A percentile compares a stretch with the other conserved stretches of the same genome.
phyloP scores from a whole-genome alignment of 106 monocot genomes.

The Allium sativum region DNA sequence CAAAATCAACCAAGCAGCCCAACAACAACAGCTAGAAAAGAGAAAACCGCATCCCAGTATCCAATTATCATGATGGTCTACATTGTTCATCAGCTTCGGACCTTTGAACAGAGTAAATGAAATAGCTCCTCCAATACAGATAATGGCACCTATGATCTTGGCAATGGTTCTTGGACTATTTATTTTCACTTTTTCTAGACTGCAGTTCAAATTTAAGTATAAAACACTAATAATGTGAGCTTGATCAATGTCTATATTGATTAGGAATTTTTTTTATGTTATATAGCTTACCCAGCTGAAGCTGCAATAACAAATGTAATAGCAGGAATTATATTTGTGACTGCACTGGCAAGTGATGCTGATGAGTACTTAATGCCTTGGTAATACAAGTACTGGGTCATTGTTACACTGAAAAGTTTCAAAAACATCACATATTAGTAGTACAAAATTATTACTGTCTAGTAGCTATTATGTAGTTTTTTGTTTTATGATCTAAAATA shows the following conservation, averaged over 20 bases:
- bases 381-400: constrained; percentile 18
- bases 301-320: constrained; percentile 33
- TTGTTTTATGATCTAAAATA: too few relatives aligned
- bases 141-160: constrained; percentile 30
- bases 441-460: too few relatives aligned
- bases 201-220: neutral
- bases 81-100: constrained; percentile 17
- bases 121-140: constrained; percentile 38
- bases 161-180: constrained; percentile 33
- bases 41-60: constrained; percentile 28
- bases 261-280: neutral
- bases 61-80: constrained; percentile 15
- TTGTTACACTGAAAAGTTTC: constrained; percentile 18
- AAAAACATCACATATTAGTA: too few relatives aligned
- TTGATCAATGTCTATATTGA: too few relatives aligned
- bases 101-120: constrained; percentile 33
- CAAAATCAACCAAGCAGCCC: constrained; percentile 54
- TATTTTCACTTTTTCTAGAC: constrained; percentile 31
- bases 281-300: constrained; percentile 13
- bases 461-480: too few relatives aligned
- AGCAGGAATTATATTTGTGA: constrained; percentile 26
- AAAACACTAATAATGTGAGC: too few relatives aligned
- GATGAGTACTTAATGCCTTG: constrained; percentile 21
- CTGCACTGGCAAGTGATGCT: constrained; percentile 23
- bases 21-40: constrained; percentile 32